Evolutionary conservation across 1,284 basidiomycete genomes (phyloP), one percentile per base, ranked within the genome.

Genomic region (Puccinia sorghi): DNA sequence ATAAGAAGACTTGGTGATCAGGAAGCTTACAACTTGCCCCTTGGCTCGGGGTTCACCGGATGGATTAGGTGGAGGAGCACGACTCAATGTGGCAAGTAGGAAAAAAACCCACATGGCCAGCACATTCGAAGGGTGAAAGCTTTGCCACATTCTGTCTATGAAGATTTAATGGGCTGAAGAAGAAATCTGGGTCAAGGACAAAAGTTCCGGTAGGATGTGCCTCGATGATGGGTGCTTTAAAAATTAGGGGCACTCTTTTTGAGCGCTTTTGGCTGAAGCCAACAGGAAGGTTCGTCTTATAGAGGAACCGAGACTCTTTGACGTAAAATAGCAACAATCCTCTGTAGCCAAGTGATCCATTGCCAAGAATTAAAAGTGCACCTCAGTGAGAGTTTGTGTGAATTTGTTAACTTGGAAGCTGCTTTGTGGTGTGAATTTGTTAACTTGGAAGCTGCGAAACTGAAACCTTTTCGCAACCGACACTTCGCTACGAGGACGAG

Each of bases 351-450:
- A 32, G 59, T 32, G 15, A 39, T 56, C 54, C 54, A 56, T 61
- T 3, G 32, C 32, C 59, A 61, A 39, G 37, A 32, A 32, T 32
- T 22, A 39, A 37, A 15, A 39, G 32, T 3, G 11, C 37, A 61
- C 37, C 17, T 61, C 17, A 39, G 17, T 3, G 0, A 61, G 13
- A 46, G 43, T 46, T 46, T 39, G 17, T 41, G 3, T 39, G 37
- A 61, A 61, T 61, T n/a, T 39, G 59, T 61, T 61, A 37, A 39
- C 59, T 39, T 61, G 59, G 57, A 59, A 59, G 57, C 32, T 32
- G 20, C 9, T n/a, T 20, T 39, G 41, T 39, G 37, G n/a, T 39
- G 1, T 41, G 5, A 39, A 20, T 37, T 41, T 61, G 59, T 61
- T 61, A 37, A 39, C 59, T 39, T 61, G 59, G 57, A 59, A 59